Base-by-base conservation (phyloP, 805 yeast species). In the Candida broadrunensis region DNA sequence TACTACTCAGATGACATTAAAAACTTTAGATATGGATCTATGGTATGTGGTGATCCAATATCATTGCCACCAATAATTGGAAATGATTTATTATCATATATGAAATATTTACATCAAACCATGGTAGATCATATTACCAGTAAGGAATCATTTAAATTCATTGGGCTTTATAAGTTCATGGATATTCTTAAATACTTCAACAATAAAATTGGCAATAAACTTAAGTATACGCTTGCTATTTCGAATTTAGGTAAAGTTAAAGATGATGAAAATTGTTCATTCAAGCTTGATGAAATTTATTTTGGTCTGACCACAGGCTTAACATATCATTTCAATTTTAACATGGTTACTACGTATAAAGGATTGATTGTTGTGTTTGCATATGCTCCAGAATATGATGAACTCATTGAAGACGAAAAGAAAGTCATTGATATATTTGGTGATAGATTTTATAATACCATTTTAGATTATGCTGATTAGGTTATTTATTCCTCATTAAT, bases 171-270 rank as follows among this genome's bases (percentile, higher is more conserved):
- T 18, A 34, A 41, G 12, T 38, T 38, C 20, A 38, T 38, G 3
- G 46, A 51, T 32, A 24, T 41, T 14, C 44, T 52, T 45, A 43
- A 43, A 2, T 47, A 16, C 29, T 41, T 51, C 12, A 32, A 36
- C n/a, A n/a, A 35, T 4, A 41, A 42, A 27, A 13, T 48, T 15
- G 51, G 47, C 4, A 44, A 47, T 15, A n/a, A 36, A 24, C 39
- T 34, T n/a, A 29, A 48, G n/a, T 30, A 27, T 16, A 46, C 56
- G 4, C 23, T 54, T 35, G 51, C 46, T 14, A 25, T 51, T 15
- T 56, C 61, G n/a, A 56, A 56, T 36, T 38, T 56, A 25, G 61
- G 61, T 17, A 43, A 29, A 21, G 32, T 45, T 12, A 29, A 5
- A 5, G 37, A 32, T n/a, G 33, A 38, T 13, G 33, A 38, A 14